These are phyloP conservation scores for Pseudevernia furfuracea DNA, from an alignment of 495 filamentous ascomycete species.

Conservation along the genomic window DNA sequence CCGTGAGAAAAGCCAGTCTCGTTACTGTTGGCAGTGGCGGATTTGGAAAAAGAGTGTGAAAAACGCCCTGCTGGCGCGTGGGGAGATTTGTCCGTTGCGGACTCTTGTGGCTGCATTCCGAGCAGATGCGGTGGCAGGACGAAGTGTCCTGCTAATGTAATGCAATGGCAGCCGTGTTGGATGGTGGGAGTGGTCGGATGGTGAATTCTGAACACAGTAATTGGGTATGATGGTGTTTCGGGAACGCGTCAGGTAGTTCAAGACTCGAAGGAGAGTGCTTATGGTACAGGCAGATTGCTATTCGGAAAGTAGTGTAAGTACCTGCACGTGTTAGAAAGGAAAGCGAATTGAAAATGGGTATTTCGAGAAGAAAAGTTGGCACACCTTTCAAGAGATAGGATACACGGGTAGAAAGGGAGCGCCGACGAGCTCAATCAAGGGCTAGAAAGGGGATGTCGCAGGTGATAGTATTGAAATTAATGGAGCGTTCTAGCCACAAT, in stretches of 20 bases:
- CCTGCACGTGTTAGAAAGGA: not conserved
- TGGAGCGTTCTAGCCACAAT: not conserved
- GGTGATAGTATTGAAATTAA: not conserved
- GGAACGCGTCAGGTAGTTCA: conserved; percentile 1
- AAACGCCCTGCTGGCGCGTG: conserved; percentile 49
- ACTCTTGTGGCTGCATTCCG: conserved; percentile 69
- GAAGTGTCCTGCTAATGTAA: conserved; percentile 57
- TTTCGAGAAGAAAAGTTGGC: not conserved
- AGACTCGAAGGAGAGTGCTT: conserved; percentile 9
- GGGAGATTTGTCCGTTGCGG: conserved; percentile 37
- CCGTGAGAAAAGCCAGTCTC: conserved; percentile 85
- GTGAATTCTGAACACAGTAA: conserved; percentile 9
- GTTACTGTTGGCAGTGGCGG: conserved; percentile 56
- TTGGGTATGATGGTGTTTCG: not conserved
- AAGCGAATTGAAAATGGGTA: not conserved
- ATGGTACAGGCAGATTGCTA: conserved; percentile 9
- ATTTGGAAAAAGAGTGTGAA: conserved; percentile 59
- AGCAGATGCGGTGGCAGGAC: conserved; percentile 69
- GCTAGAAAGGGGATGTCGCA: not conserved
- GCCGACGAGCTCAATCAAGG: conserved; percentile 7
- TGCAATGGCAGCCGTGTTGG: conserved; percentile 14
- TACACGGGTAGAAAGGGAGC: not conserved
- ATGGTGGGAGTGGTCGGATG: conserved; percentile 3
- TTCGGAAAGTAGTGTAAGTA: not conserved
- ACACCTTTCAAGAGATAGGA: not conserved